Base-by-base conservation (phyloP, 163 green algal species). In the Chlorella variabilis region DNA sequence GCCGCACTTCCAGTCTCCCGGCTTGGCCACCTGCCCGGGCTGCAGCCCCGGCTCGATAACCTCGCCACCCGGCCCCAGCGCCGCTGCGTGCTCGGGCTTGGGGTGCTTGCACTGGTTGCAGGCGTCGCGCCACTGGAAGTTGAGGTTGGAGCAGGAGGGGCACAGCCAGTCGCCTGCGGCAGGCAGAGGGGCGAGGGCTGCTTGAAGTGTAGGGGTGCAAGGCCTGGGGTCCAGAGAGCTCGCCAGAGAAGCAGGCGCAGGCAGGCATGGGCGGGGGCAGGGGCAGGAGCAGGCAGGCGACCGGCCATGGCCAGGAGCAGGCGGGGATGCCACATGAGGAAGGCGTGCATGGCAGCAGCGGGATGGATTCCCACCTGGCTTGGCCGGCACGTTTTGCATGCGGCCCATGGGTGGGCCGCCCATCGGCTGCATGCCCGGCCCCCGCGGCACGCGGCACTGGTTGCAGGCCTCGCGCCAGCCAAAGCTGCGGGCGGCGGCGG, bases 101-200 rank as follows among this genome's bases (percentile, higher is more conserved):
- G 77, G 39, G 20, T 84, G 85, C 29, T 63, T 70, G 83, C 91
- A 93, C 27, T 67, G 61, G 56, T 88, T 88, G 77, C 85, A 86
- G 20, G 51, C 11, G 21, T 85, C 75, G 18, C 78, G 87, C 77
- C 83, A 92, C 34, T 88, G 81, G 80, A 94, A 95, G 89, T 95
- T 95, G 65, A 81, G 92, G 88, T 97, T 97, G 77, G 87, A 86
- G 82, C 94, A 98, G 75, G 77, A 85, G 56, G 88, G 70, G 87
- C 93, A 97, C 5, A 83, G 33, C 94, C 94, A 97, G 86, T 97
- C 94, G 48, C 92, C 94, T 34, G 87, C 74, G 41, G 58, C 0
- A 11, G 11, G 71, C 18, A 41, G 33, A 25, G 6, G 34, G 56
- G 3, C 15, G 42, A 7, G 4, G 8, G n/a, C 27, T 7, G 68